phyloP scores from a whole-genome alignment of 2,329 filamentous ascomycete species.

The Verticillium klebahnii region DNA sequence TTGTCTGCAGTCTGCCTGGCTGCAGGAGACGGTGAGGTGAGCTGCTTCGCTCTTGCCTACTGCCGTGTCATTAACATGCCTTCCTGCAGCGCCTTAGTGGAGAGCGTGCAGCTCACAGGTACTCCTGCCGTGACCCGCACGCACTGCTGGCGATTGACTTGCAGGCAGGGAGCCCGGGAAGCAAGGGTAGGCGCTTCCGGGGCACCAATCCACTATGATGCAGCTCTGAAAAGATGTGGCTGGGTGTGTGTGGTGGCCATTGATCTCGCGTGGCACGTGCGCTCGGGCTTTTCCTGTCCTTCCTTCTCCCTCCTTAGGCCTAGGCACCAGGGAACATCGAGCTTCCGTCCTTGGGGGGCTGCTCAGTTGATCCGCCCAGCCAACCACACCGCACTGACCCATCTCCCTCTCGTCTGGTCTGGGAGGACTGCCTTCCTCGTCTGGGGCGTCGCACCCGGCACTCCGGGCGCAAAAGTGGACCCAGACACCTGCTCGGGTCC shows the following conservation, averaged over 20 bases:
- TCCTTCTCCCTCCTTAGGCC: not conserved
- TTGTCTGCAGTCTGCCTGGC: not conserved
- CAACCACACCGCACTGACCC: not conserved
- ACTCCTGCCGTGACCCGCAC: not conserved
- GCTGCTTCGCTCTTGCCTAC: not conserved
- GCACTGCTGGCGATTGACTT: not conserved
- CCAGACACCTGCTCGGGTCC: not conserved
- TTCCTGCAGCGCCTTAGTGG: not conserved
- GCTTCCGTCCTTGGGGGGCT: not conserved
- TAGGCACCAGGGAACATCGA: not conserved
- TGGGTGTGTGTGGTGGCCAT: not conserved
- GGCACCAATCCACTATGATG: not conserved
- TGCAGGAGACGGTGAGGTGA: not conserved
- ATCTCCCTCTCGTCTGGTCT: not conserved
- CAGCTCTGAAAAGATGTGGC: not conserved
- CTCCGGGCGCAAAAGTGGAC: not conserved
- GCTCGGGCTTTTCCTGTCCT: not conserved
- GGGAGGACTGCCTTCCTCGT: not conserved
- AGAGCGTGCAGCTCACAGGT: not conserved
- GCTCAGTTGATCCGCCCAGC: not conserved
- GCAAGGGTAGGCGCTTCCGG: not conserved
- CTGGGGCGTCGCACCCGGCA: not conserved
- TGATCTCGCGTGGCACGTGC: not conserved
- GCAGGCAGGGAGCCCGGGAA: not conserved
- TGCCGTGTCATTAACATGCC: not conserved